Conservation (phyloP, 2,329 filamentous ascomycete genomes). For the Penicillium sp. region DNA sequence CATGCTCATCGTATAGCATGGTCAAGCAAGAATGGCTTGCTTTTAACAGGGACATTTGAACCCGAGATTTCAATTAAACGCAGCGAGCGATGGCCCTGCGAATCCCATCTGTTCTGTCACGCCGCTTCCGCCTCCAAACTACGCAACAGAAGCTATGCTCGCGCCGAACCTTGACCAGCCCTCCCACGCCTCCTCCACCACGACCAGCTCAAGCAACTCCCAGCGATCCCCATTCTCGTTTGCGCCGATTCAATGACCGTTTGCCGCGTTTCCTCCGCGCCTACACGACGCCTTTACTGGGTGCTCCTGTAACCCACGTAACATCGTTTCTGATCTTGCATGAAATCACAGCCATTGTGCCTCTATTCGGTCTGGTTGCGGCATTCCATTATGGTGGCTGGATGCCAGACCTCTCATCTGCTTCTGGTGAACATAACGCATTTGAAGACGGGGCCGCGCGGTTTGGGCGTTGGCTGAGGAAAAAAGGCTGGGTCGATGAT, state of each 20-base stretch:
- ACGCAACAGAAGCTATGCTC: slow-evolving; percentile 5
- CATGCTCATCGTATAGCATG: no score
- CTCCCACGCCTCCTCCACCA: slow-evolving; percentile 12
- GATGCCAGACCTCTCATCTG: slow-evolving; percentile 53
- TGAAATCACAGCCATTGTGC: slow-evolving; percentile 81
- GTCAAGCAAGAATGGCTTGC: no score
- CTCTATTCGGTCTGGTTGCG: slow-evolving; percentile 66
- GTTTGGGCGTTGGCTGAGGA: slow-evolving; percentile 70
- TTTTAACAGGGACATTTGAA: not conserved
- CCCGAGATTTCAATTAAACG: not conserved
- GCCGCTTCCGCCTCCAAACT: slow-evolving; percentile 15
- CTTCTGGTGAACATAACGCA: slow-evolving; percentile 20
- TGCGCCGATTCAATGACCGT: slow-evolving; percentile 39
- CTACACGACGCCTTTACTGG: slow-evolving; percentile 64
- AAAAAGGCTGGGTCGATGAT: slow-evolving; percentile 70
- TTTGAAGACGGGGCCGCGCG: slow-evolving; percentile 59
- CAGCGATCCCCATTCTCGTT: slow-evolving; percentile 28
- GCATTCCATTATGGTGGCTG: slow-evolving; percentile 75
- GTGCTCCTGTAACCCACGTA: slow-evolving; percentile 75
- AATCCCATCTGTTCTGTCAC: slow-evolving; percentile 7
- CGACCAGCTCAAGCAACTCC: slow-evolving; percentile 13
- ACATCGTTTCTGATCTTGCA: slow-evolving; percentile 84
- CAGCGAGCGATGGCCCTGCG: slow-evolving; percentile 10
- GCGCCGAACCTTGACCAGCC: slow-evolving; percentile 22
- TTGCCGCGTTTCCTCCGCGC: slow-evolving; percentile 62